These are phyloP conservation scores for Phytopythium vexans DNA, from an alignment of 352 stramenopile genomes.

Conservation along the genomic window DNA sequence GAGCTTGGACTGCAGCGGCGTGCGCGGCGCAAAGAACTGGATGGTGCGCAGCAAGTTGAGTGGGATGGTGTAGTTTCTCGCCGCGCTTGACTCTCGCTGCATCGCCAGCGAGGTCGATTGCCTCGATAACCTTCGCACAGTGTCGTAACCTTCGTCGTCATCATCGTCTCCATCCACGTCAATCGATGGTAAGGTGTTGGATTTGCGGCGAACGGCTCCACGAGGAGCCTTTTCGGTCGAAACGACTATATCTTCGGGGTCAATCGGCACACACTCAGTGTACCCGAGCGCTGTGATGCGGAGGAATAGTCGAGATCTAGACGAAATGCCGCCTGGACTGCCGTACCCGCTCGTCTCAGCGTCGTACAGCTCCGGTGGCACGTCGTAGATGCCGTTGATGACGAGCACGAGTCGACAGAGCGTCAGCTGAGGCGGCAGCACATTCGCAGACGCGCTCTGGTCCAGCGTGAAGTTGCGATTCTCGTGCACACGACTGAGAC, in stretches of 20 bases:
- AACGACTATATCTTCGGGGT: slow-evolving; percentile 47
- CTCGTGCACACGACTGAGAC: slow-evolving; percentile 53
- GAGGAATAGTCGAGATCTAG: slow-evolving; percentile 54
- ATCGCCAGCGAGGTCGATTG: too few relatives aligned
- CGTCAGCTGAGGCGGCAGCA: slow-evolving; percentile 67
- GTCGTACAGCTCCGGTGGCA: slow-evolving; percentile 69
- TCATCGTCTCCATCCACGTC: slow-evolving; percentile 31
- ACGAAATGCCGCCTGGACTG: neutral
- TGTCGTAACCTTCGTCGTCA: slow-evolving; percentile 10
- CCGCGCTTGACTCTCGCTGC: too few relatives aligned
- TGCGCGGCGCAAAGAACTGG: slow-evolving; percentile 73
- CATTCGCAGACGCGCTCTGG: slow-evolving; percentile 29
- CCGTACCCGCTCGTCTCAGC: slow-evolving; percentile 29
- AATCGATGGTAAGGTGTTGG: slow-evolving; percentile 18
- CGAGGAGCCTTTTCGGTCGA: slow-evolving; percentile 42
- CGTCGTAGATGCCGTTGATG: slow-evolving; percentile 82
- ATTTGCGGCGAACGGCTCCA: slow-evolving; percentile 30
- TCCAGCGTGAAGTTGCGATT: slow-evolving; percentile 33
- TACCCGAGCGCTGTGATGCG: slow-evolving; percentile 71
- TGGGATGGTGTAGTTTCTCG: slow-evolving; percentile 69
- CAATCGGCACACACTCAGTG: slow-evolving; percentile 72
- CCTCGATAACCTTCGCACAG: too few relatives aligned
- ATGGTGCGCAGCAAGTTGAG: slow-evolving; percentile 76
- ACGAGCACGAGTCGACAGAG: slow-evolving; percentile 73
- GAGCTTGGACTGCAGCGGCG: slow-evolving; percentile 66